Evolutionary conservation across 2,329 filamentous ascomycete genomes (phyloP).

Genomic region (Penicillium fuscoglaucum): DNA sequence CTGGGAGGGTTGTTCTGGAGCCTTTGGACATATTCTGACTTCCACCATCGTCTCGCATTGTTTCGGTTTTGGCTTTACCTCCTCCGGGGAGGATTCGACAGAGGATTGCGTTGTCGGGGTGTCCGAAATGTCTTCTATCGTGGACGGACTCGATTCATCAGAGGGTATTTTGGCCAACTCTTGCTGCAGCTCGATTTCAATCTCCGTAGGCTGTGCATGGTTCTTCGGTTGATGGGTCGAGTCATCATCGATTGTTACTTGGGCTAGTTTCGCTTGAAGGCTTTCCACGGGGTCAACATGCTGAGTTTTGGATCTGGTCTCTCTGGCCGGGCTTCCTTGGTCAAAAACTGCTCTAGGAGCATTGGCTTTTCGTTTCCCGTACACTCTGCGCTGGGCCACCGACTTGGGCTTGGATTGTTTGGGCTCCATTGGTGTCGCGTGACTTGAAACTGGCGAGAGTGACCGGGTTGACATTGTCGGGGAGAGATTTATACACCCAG

Average conservation of each 20-base stretch:
- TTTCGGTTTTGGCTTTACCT: constrained; percentile 7
- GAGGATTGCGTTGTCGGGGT: constrained; percentile 6
- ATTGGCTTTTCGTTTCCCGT: constrained; percentile 38
- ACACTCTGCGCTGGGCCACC: constrained; percentile 34
- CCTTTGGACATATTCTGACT: constrained; percentile 26
- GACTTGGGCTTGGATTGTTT: constrained; percentile 27
- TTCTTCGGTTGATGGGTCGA: background rate
- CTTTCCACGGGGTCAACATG: constrained; percentile 23
- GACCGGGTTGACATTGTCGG: constrained; percentile 18
- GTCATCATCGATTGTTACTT: constrained; percentile 28
- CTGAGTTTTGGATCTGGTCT: background rate
- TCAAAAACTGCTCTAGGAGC: constrained; percentile 40
- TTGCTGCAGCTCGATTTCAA: background rate
- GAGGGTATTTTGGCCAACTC: background rate
- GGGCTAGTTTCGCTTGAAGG: constrained; percentile 30
- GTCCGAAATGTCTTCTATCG: background rate
- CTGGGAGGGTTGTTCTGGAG: background rate
- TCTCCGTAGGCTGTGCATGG: background rate
- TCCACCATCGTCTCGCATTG: constrained; percentile 30
- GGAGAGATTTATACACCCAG: background rate
- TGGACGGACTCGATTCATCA: background rate
- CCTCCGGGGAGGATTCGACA: background rate
- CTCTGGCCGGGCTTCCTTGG: constrained; percentile 29
- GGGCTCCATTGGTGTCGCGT: constrained; percentile 21
- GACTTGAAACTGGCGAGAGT: constrained; percentile 14